Evolutionary conservation across 2,329 filamentous ascomycete species (phyloP).

Genomic region (Anthostomella pinea): DNA sequence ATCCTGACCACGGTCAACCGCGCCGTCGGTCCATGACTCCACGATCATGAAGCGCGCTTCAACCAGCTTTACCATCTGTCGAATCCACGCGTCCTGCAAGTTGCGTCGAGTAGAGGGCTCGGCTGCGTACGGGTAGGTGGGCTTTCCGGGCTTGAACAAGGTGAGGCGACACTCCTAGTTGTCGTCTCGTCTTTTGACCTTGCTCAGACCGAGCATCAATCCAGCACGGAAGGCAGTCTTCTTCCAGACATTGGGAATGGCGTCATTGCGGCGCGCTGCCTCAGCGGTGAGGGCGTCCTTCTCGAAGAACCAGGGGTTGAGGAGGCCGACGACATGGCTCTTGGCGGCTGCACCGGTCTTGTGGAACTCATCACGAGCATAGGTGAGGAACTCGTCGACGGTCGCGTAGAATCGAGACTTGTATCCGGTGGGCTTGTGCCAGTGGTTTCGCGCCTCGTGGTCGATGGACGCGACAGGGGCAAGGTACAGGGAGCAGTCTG

Average conservation of each 20-base stretch:
- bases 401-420: constrained; percentile 18
- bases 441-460: constrained; percentile 11
- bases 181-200: neutral
- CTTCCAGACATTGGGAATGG: constrained; percentile 12
- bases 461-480: constrained; percentile 15
- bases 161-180: constrained; percentile 3
- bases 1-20: constrained; percentile 6
- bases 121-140: constrained; percentile 4
- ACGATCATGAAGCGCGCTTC: neutral
- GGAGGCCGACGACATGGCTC: constrained; percentile 11
- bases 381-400: constrained; percentile 14
- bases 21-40: constrained; percentile 11
- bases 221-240: constrained; percentile 14
- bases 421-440: constrained; percentile 16
- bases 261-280: neutral
- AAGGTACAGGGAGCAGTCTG: constrained; percentile 10
- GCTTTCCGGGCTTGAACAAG: constrained; percentile 12
- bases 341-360: neutral
- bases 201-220: constrained; percentile 10
- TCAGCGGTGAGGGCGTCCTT: neutral
- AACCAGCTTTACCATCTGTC: neutral
- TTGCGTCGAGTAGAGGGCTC: constrained; percentile 3
- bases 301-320: constrained; percentile 21
- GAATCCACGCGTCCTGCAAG: constrained; percentile 13
- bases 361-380: constrained; percentile 8